Base-by-base conservation (phyloP, 2,329 filamentous ascomycete genomes). In the Botrytis galanthina region DNA sequence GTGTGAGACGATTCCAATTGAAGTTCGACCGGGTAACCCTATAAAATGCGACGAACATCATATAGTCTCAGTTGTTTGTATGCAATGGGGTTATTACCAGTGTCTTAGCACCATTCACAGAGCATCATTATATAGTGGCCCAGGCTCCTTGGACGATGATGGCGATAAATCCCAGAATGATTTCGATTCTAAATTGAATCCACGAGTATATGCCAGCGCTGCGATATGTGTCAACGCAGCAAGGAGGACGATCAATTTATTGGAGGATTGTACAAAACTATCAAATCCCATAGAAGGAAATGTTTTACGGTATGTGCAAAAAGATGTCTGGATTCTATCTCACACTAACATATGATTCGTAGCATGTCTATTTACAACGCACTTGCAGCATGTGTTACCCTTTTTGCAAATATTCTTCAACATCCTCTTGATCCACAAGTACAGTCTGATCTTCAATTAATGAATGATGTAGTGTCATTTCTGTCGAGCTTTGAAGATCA, bases 381-480 rank as follows among this genome's bases (percentile, higher is more conserved):
- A 0, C 94, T 98, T 9, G 97, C 94, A 0, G 93, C 95, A 1
- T 87, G 97, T 4, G 93, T 98, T 48, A 97, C 95, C 0, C 85
- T 98, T 0, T 98, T 98, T 80, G 94, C 94, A 73, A 97, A 98
- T 80, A 96, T 98, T 61, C 84, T 98, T 1, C 94, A 98, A 80
- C 98, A 98, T 77, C 96, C 95, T 0, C 88, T 94, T 72, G 95
- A 98, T 80, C 89, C 91, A 1, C 88, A 93, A 63, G 95, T 94
- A 42, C 90, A 93, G 71, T 93, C 93, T 1, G 95, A 98, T 80
- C 89, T 95, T 35, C 91, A 92, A 77, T 84, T 98, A 32, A 97
- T 98, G 93, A 93, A 91, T 77, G 87, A 94, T 18, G 95, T 98
- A 44, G 73, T 69, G 39, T 70, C 67, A 14, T 77, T 77, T 46